Evolutionary conservation across 1,284 basidiomycete species (phyloP).

Genomic region (Cryptococcus maquisensis): DNA sequence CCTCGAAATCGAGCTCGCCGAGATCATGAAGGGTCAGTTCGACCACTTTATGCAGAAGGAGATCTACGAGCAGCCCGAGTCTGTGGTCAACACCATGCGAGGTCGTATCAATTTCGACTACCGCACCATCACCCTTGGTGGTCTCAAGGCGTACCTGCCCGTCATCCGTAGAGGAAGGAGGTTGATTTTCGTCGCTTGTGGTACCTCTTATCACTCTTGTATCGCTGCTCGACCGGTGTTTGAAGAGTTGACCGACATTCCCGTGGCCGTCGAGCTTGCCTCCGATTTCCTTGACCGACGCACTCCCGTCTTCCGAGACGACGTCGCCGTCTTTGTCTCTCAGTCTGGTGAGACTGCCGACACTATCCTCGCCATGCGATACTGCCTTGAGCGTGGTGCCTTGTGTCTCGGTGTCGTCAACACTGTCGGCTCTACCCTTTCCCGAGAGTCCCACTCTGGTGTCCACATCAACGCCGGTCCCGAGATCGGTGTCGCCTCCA

Average conservation of each 20-base stretch:
- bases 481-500: slow-evolving; percentile 99
- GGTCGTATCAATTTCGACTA: slow-evolving; percentile 99
- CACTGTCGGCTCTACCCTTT: slow-evolving; percentile 96
- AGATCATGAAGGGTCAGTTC: slow-evolving; percentile 99
- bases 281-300: slow-evolving; percentile 98
- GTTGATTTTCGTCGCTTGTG: slow-evolving; percentile 96
- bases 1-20: slow-evolving; percentile 96
- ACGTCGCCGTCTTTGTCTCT: slow-evolving; percentile 93
- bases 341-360: slow-evolving; percentile 99
- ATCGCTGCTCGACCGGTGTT: slow-evolving; percentile 90
- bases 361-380: slow-evolving; percentile 92
- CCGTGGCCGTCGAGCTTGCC: slow-evolving; percentile 90
- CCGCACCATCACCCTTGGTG: slow-evolving; percentile 87
- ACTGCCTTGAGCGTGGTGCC: slow-evolving; percentile 94
- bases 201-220: slow-evolving; percentile 96
- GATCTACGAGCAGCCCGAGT: slow-evolving; percentile 99
- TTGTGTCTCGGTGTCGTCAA: slow-evolving; percentile 95
- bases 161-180: slow-evolving; percentile 93
- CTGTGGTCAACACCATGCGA: slow-evolving; percentile 99
- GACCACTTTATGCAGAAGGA: slow-evolving; percentile 99
- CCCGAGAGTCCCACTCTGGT: slow-evolving; percentile 98
- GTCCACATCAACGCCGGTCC: slow-evolving; percentile 98
- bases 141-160: slow-evolving; percentile 88
- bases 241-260: slow-evolving; percentile 98
- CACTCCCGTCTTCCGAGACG: slow-evolving; percentile 99